Base-by-base conservation (phyloP, 2,329 filamentous ascomycete genomes). In the Echinosphaeria canescens region DNA sequence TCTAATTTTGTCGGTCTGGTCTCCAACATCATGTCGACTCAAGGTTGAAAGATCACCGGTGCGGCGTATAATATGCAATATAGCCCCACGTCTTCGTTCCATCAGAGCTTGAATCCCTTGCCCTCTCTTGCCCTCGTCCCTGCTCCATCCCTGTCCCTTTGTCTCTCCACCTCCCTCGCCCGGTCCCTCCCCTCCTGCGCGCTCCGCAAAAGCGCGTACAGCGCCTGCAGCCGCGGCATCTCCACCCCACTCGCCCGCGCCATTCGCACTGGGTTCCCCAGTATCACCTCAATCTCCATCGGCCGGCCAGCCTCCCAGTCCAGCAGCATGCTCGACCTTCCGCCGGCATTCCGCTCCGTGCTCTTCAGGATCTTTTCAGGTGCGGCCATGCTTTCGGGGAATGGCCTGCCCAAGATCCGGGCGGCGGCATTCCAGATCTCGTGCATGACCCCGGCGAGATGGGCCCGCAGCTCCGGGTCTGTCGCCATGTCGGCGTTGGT, bases 221-320 rank as follows among this genome's bases (percentile, higher is more conserved):
- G 36, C 13, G 48, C 73, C 50, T 76, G 68, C 48, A 78, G 39
- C 41, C 68, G 50, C 9, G 69, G 69, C 61, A 76, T 62, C 38
- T 72, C 62, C 5, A 70, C 59, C 0, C 71, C 72, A 27, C 58
- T 56, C 28, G 55, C 57, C 35, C 65, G 50, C 8, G 72, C 73
- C 25, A 75, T 66, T 34, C 67, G 50, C 16, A 78, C 62, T 1
- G 73, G 70, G 40, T 79, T 78, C 2, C 74, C 73, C 14, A 79
- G 42, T 22, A 79, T 75, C 19, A 75, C 73, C 46, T 79, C 74
- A 27, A 79, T 42, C 51, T 80, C 74, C 56, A 79, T 57, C 22
- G 59, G 59, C 39, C 66, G 56, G 0, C 67, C 65, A 2, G 54
- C 56, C 43, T 75, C 68, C 69, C 71, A 78, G 40, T 79, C 74